Evolutionary conservation across 257 asterid species (phyloP), one percentile per base, ranked within the genome.

Genomic region (Perilla frutescens): DNA sequence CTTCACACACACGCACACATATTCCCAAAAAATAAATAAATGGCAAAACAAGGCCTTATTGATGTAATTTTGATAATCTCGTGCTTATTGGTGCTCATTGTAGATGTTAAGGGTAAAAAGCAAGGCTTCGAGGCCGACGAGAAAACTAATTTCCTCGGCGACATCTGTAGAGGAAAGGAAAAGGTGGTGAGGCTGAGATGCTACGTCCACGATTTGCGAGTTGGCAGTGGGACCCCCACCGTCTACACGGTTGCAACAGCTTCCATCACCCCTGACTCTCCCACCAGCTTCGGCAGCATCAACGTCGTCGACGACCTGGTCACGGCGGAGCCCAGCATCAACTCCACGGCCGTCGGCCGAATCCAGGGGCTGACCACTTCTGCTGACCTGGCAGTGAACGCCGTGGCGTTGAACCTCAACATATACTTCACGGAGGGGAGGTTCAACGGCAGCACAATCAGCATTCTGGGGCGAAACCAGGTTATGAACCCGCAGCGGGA

Each of bases 321-420:
- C 5, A 82, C 81, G 6, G 58, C 6, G 1, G 84, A 72, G 14
- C 85, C 83, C 0, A 77, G 57, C 34, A 37, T 50, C 34, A 55
- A 36, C 12, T 82, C 91, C 7, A 44, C 55, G 55, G 62, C 75
- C n/a, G 31, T 84, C n/a, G 91, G 89, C 2, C 74, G 85, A 13
- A 86, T 83, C 29, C 82, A 81, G 57, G 88, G 91, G 20, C 53
- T 84, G n/a, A 70, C 64, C 0, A 82, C 77, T n/a, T 34, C 12
- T 1, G 44, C 58, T 6, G 71, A 65, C 44, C 11, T 45, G 5
- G 1, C 32, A 7, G 43, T 5, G 45, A 31, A 3, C 53, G 68
- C 8, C 3, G 39, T 62, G 1, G 68, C 68, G 1, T 8, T 62
- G 12, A 65, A 47, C 71, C 71, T 66, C 59, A 66, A 66, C 71